Conservation (phyloP, 495 filamentous ascomycete species). For the Parmelia sp. region DNA sequence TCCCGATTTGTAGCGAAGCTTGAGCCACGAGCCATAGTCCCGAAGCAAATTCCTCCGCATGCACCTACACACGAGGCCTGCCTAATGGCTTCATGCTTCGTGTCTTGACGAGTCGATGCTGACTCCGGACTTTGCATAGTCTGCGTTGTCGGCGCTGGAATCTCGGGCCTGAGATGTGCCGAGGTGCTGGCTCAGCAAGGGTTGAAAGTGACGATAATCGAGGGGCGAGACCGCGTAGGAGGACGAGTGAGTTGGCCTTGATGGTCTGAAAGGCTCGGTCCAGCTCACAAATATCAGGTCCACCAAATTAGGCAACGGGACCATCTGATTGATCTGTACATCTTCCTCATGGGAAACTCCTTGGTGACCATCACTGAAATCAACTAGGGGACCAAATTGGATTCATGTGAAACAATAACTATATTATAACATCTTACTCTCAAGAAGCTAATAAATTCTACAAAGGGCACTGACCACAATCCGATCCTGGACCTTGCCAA, state of each 20-base stretch:
- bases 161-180: conserved; percentile 82
- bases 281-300: conserved; percentile 23
- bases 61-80: background rate
- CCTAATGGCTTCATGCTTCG: background rate
- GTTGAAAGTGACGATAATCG: conserved; percentile 75
- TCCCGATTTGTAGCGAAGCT: background rate
- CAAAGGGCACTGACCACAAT: conserved; percentile 64
- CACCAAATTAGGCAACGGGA: conserved; percentile 31
- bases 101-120: background rate
- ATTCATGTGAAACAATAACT: conserved; percentile 20
- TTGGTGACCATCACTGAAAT: background rate
- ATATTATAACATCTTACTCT: background rate
- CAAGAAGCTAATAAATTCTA: background rate
- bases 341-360: conserved; percentile 14
- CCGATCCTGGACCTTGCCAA: conserved; percentile 75
- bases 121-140: conserved; percentile 30
- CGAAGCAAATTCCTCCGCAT: background rate
- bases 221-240: conserved; percentile 76
- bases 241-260: conserved; percentile 55
- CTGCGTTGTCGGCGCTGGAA: conserved; percentile 76
- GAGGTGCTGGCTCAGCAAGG: conserved; percentile 74
- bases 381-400: conserved; percentile 31
- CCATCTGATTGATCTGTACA: conserved; percentile 49
- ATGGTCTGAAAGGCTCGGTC: background rate
- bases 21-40: background rate